Base-by-base conservation (phyloP, 164 flowering plant genomes). In the Dillenia suffruticosa region DNA sequence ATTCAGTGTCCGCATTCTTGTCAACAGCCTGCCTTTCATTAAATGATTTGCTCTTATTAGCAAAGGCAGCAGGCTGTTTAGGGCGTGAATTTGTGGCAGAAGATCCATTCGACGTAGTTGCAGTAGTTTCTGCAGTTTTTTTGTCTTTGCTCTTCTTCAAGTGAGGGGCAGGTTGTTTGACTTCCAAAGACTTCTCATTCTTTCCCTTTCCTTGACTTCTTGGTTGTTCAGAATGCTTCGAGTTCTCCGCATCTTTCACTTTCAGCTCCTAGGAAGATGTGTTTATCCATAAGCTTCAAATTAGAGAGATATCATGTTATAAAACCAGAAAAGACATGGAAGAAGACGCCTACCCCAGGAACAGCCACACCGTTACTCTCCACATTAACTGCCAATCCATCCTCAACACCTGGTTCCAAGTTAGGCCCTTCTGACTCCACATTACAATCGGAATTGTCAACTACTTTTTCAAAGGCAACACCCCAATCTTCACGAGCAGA, bases 131-230 rank as follows among this genome's bases (percentile, higher is more conserved):
- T 2, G 13, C 64, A 63, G 69, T 76, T 61, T 77, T 79, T 53
- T 69, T 77, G 72, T 76, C 82, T 59, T 69, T 79, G 63, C 43
- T 73, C 71, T 76, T 82, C 74, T 74, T 79, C 65, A 61, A 52
- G 26, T 12, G 62, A 55, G 71, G 56, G 46, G 74, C 67, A 45
- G 62, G 68, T 62, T 32, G 49, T 72, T 68, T 79, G 19, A 74
- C 26, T 55, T 66, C 55, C 13, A 65, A 57, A 55, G 77, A 68
- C 71, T 83, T 86, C 69, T 72, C 86, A 64, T 52, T 71, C 74
- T 76, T 78, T 73, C 58, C 68, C 70, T 68, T 81, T 12, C 68
- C 74, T 58, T 63, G 72, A 70, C 51, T 73, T 62, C 75, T 80
- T 22, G 51, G 72, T 13, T 70, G 54, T 71, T 66, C 80, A 26